Evolutionary conservation across 2,329 filamentous ascomycete genomes (phyloP), one percentile per base, ranked within the genome.

Genomic region (Pseudogymnoascus sp.): DNA sequence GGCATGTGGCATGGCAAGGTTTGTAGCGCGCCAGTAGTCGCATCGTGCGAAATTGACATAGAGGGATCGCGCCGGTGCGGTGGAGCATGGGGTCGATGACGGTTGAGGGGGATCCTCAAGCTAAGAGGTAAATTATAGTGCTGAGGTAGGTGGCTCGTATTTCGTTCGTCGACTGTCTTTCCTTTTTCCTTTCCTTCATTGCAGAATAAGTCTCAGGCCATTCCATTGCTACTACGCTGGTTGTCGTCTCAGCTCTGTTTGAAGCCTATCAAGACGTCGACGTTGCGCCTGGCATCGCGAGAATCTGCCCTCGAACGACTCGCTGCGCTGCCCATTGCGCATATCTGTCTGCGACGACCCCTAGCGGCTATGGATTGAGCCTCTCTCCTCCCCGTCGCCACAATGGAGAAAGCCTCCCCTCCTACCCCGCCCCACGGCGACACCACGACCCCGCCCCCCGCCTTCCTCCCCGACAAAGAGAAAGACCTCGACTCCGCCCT

Each of bases 21-120:
- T 56, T 19, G n/a, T 56, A 56, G 46, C 46, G 26, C 26, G 46
- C 46, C 46, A 56, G 46, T 56, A 56, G 46, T 56, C 46, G 46
- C 46, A 53, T 53, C 46, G 46, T 53, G 15, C 46, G 46, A 53
- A 53, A 53, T 53, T 53, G 46, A 53, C 23, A 15, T 53, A 26
- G 46, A 53, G 46, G 26, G 46, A 53, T 53, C 46, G 46, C 5
- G 46, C 46, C 46, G 9, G 26, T 50, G 23, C 46, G 9, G 26
- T 50, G 23, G 26, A 31, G 46, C 46, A 31, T 31, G 46, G 46
- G 46, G 7, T 31, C 26, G 26, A 53, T 31, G 46, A 53, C 46
- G 26, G 46, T 17, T 53, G 46, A 53, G 46, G 26, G 26, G 46
- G 26, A 31, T 31, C n/a, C 46, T 31, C 26, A 19, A 53, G 46